phyloP scores from a whole-genome alignment of 2,329 filamentous ascomycete species.

The Zymoseptoria brevis region DNA sequence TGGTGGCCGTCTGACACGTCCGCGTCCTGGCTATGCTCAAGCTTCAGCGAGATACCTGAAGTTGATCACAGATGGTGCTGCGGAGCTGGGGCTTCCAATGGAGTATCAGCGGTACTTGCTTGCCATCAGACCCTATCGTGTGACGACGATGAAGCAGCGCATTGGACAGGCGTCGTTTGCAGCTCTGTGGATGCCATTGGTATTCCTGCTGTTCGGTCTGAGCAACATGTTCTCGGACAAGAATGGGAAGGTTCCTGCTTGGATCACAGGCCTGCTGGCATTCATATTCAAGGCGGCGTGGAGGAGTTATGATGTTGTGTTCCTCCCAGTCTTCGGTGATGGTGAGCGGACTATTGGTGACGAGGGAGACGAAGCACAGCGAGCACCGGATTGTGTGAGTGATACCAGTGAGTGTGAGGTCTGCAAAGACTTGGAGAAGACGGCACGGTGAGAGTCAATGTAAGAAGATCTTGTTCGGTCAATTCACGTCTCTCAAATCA shows the following conservation, averaged over 20 bases:
- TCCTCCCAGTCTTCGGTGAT: slow-evolving; percentile 68
- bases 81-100: slow-evolving; percentile 68
- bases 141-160: slow-evolving; percentile 59
- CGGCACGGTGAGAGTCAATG: background rate
- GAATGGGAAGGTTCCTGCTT: slow-evolving; percentile 59
- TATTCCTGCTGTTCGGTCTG: slow-evolving; percentile 48
- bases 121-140: slow-evolving; percentile 59
- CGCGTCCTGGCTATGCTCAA: slow-evolving; percentile 66
- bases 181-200: slow-evolving; percentile 48
- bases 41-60: slow-evolving; percentile 76
- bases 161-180: slow-evolving; percentile 59
- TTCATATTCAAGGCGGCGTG: slow-evolving; percentile 53
- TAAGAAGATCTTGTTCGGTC: background rate
- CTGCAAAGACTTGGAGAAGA: background rate
- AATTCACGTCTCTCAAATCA: too few relatives aligned
- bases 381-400: background rate
- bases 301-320: slow-evolving; percentile 56
- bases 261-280: slow-evolving; percentile 51
- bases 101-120: slow-evolving; percentile 70
- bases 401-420: background rate
- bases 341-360: slow-evolving; percentile 59
- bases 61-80: slow-evolving; percentile 68
- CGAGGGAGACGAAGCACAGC: slow-evolving; percentile 6
- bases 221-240: slow-evolving; percentile 51
- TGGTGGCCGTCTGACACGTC: slow-evolving; percentile 46